A percentile compares a stretch with the other conserved stretches of the same genome.
Conservation (phyloP, 345 rosid species). For the Salix arbutifolia region DNA sequence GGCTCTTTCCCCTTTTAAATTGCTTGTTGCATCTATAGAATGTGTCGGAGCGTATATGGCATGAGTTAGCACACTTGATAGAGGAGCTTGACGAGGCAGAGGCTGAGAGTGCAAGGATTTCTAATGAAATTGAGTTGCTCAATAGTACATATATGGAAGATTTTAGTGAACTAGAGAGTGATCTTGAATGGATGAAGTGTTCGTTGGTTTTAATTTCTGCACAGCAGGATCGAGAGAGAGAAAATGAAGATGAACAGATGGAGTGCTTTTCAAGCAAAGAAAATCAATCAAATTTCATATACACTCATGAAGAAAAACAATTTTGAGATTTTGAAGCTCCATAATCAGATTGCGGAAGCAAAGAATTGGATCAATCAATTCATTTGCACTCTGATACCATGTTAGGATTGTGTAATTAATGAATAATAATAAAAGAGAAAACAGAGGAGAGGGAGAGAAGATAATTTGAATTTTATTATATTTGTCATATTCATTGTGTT, state of each 20-base stretch:
- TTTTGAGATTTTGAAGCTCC: conserved; percentile 64
- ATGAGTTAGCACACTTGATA: conserved; percentile 37
- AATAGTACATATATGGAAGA: conserved; percentile 44
- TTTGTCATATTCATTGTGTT: too few relatives aligned
- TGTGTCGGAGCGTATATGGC: too few relatives aligned
- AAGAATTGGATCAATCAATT: too few relatives aligned
- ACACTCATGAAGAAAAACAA: conserved; percentile 33
- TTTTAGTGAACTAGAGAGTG: conserved; percentile 47
- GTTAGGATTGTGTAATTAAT: too few relatives aligned
- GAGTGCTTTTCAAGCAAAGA: conserved; percentile 21
- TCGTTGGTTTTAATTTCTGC: conserved; percentile 47
- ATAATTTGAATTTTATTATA: too few relatives aligned
- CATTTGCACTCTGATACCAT: too few relatives aligned
- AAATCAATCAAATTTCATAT: conserved; percentile 29
- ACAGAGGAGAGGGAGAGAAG: too few relatives aligned
- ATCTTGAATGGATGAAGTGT: conserved; percentile 55
- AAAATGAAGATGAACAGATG: conserved; percentile 22
- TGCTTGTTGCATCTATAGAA: too few relatives aligned
- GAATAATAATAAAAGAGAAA: too few relatives aligned
- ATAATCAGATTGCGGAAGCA: conserved; percentile 57
- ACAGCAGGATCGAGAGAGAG: conserved; percentile 36
- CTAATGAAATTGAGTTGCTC: conserved; percentile 61
- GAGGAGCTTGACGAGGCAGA: conserved; percentile 58
- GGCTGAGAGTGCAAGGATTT: conserved; percentile 51
- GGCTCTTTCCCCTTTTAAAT: too few relatives aligned